These are phyloP conservation scores for Stemphylium vesicarium DNA, from an alignment of 2,329 filamentous ascomycete genomes.

Conservation along the genomic window DNA sequence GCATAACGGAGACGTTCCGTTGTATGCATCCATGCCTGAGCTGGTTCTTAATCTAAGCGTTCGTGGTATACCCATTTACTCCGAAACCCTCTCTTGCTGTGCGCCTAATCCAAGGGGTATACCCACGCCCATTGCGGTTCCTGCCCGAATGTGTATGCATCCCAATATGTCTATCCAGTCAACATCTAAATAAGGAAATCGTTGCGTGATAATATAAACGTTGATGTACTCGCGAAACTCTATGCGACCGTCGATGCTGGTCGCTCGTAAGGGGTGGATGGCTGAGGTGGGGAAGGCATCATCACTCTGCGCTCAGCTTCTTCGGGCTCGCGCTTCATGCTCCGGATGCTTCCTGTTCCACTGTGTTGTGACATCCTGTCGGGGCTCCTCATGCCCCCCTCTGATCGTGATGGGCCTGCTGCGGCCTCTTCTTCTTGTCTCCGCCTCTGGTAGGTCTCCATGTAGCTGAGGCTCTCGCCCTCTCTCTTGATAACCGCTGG, in stretches of 20 bases:
- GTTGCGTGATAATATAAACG: background rate
- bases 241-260: constrained; percentile 11
- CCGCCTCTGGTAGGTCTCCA: constrained; percentile 41
- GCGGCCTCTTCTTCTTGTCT: constrained; percentile 37
- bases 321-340: constrained; percentile 42
- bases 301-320: constrained; percentile 31
- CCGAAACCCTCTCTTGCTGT: constrained; percentile 9
- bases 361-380: constrained; percentile 45
- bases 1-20: constrained; percentile 25
- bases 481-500: constrained; percentile 40
- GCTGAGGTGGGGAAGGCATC: constrained; percentile 27
- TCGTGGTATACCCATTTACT: constrained; percentile 10
- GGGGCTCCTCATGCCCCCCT: constrained; percentile 41
- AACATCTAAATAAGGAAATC: constrained; percentile 4
- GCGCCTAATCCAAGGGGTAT: constrained; percentile 16
- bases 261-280: constrained; percentile 22
- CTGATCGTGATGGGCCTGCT: constrained; percentile 24
- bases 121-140: constrained; percentile 35
- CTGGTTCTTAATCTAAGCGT: constrained; percentile 13
- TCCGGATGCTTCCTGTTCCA: constrained; percentile 43
- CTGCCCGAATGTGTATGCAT: constrained; percentile 29
- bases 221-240: background rate
- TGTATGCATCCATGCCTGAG: constrained; percentile 27
- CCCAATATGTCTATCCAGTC: constrained; percentile 1
- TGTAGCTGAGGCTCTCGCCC: constrained; percentile 33